Evolutionary conservation across 176 grass and related monocot genomes (phyloP).

Genomic region (Zea luxurians): DNA sequence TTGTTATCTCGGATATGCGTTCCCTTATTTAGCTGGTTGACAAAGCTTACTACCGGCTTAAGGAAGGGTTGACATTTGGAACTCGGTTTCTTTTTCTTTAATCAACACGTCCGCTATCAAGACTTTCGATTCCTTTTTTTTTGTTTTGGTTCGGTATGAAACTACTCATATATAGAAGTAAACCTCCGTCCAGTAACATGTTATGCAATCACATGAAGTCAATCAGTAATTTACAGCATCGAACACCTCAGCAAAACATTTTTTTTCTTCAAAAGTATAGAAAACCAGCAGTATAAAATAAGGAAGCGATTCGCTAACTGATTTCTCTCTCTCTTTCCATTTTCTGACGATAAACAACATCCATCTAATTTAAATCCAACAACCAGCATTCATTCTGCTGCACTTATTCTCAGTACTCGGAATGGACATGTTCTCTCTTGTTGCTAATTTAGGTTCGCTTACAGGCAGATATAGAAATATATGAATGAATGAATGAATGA

Average conservation of each 20-base stretch:
- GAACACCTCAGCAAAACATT: background rate
- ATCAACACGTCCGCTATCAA: background rate
- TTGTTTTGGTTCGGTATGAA: too few relatives aligned
- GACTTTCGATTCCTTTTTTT: background rate
- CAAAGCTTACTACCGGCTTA: conserved; percentile 4
- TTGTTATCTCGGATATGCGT: conserved; percentile 26
- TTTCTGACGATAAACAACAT: too few relatives aligned
- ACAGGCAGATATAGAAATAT: too few relatives aligned
- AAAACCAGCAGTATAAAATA: background rate
- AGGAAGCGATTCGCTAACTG: background rate
- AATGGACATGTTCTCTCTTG: too few relatives aligned
- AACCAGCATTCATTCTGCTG: too few relatives aligned
- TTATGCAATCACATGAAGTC: background rate
- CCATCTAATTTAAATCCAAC: too few relatives aligned
- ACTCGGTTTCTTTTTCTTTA: background rate
- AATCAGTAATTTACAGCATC: background rate
- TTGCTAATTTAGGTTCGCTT: too few relatives aligned
- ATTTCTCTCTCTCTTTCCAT: too few relatives aligned
- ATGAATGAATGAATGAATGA: too few relatives aligned
- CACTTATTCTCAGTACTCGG: too few relatives aligned
- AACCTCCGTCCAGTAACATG: background rate
- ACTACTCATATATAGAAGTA: background rate
- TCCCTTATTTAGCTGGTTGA: background rate
- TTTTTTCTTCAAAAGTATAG: background rate
- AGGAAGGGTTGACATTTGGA: conserved; percentile 37